A percentile compares a stretch with the other conserved stretches of the same genome.
These are phyloP conservation scores for Dendrothele bispora DNA, from an alignment of 768 basidiomycete species.

Conservation along the genomic window DNA sequence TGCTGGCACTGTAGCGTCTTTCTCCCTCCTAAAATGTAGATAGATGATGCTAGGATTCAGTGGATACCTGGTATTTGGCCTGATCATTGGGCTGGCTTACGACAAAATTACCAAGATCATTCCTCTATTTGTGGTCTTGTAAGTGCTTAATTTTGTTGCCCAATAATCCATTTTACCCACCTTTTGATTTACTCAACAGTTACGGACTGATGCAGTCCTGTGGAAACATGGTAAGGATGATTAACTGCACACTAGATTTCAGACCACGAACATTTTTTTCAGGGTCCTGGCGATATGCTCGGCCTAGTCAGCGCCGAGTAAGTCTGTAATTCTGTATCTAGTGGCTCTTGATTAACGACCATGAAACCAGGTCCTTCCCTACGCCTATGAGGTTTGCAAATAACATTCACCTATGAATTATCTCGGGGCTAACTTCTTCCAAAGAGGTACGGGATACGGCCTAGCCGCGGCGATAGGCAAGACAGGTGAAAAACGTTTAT, in stretches of 20 bases:
- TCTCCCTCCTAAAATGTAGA: neutral
- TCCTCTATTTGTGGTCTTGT: constrained; percentile 71
- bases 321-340: constrained; percentile 21
- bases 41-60: constrained; percentile 70
- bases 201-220: constrained; percentile 74
- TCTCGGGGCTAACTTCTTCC: neutral
- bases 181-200: constrained; percentile 27
- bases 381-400: constrained; percentile 56
- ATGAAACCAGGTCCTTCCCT: constrained; percentile 57
- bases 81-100: constrained; percentile 61
- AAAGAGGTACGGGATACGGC: constrained; percentile 68
- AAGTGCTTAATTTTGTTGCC: constrained; percentile 24
- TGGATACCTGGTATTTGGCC: constrained; percentile 65
- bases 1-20: no score
- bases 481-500: neutral
- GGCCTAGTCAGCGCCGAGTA: constrained; percentile 67
- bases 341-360: neutral
- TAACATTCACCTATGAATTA: neutral
- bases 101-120: constrained; percentile 61
- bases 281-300: constrained; percentile 75
- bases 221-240: constrained; percentile 55
- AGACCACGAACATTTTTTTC: neutral
- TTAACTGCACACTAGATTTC: no score
- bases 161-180: neutral
- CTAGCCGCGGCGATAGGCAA: constrained; percentile 69